Evolutionary conservation across 306 rosid genomes (phyloP).

Genomic region (Cyamopsis tetragonoloba): DNA sequence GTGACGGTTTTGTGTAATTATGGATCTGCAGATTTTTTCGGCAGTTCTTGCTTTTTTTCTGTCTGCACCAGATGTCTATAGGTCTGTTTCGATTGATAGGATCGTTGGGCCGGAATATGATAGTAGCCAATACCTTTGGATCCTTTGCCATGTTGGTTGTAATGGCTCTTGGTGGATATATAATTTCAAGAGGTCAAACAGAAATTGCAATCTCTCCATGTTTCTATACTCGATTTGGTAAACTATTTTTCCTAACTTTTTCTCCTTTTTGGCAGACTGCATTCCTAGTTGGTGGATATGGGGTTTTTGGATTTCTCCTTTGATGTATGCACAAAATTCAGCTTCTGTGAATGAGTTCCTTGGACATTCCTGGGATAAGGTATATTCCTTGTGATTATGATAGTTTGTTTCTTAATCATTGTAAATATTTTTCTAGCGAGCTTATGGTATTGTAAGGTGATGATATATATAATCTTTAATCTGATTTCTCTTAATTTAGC

Average conservation of each 20-base stretch:
- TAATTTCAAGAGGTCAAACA: slow-evolving; percentile 74
- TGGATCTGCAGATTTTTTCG: slow-evolving; percentile 63
- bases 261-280: slow-evolving; percentile 50
- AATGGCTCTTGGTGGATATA: slow-evolving; percentile 95
- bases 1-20: slow-evolving; percentile 26
- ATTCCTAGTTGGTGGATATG: slow-evolving; percentile 97
- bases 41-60: slow-evolving; percentile 79
- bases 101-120: slow-evolving; percentile 97
- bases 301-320: slow-evolving; percentile 99
- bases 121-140: slow-evolving; percentile 95
- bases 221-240: slow-evolving; percentile 12
- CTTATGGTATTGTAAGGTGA: slow-evolving; percentile 7
- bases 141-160: slow-evolving; percentile 98
- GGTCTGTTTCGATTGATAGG: slow-evolving; percentile 95
- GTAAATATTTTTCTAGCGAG: neutral
- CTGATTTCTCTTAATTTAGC: neutral
- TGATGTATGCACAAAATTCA: slow-evolving; percentile 94
- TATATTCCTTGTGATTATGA: slow-evolving; percentile 22
- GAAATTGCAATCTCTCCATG: slow-evolving; percentile 14
- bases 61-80: slow-evolving; percentile 96
- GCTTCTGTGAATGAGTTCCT: slow-evolving; percentile 95
- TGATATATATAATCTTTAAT: slow-evolving; percentile 2
- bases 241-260: slow-evolving; percentile 19
- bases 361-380: slow-evolving; percentile 98
- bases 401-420: slow-evolving; percentile 2